phyloP scores from a whole-genome alignment of 1,284 basidiomycete genomes.

The Microbotryum saponariae region DNA sequence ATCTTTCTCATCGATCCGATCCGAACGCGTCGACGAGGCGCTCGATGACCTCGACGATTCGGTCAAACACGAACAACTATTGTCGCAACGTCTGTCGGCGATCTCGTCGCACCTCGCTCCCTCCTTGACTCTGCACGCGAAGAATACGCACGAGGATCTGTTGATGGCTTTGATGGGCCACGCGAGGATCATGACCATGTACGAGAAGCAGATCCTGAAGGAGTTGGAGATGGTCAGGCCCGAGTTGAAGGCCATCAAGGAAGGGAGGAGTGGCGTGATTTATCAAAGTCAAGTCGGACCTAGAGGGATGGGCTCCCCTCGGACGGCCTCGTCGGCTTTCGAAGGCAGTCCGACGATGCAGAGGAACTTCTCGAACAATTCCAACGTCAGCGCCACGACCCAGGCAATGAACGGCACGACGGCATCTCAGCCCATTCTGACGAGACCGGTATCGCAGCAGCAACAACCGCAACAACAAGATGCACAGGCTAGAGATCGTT shows the following conservation, averaged over 20 bases:
- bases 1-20: conserved; percentile 61
- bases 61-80: conserved; percentile 77
- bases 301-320: background rate
- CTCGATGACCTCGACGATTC: conserved; percentile 87
- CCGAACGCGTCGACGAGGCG: conserved; percentile 82
- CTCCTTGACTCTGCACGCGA: conserved; percentile 71
- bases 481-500: background rate
- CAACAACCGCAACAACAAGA: background rate
- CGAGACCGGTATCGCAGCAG: background rate
- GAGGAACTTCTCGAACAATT: background rate
- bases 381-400: background rate
- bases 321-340: background rate
- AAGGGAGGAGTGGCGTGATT: conserved; percentile 30
- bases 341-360: background rate
- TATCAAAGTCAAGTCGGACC: conserved; percentile 22
- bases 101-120: conserved; percentile 85
- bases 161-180: conserved; percentile 80
- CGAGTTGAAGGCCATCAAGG: conserved; percentile 59
- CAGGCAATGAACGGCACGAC: background rate
- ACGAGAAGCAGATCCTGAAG: conserved; percentile 74
- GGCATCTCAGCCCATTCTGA: background rate
- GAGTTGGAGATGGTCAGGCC: conserved; percentile 76
- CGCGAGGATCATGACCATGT: conserved; percentile 78
- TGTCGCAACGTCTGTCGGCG: conserved; percentile 70
- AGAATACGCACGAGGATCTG: conserved; percentile 78